phyloP scores from a whole-genome alignment of 495 filamentous ascomycete species.

The Penicillium cosmopolitanum region DNA sequence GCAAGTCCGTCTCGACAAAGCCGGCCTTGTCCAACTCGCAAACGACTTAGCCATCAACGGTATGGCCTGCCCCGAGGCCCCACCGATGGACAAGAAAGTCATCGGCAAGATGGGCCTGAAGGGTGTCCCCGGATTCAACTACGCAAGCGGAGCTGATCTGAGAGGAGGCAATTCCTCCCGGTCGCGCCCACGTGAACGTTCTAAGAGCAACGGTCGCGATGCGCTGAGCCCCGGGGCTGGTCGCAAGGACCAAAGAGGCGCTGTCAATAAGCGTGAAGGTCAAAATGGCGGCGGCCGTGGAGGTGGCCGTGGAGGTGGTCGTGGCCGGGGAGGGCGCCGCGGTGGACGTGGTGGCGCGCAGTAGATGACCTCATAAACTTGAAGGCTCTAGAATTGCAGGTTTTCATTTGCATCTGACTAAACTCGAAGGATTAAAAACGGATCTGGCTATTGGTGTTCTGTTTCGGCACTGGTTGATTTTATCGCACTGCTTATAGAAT shows the following conservation, averaged over 20 bases:
- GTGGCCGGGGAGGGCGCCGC: constrained; percentile 17
- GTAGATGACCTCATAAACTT: background rate
- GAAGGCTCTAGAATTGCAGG: background rate
- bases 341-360: constrained; percentile 1
- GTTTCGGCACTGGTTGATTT: background rate
- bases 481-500: background rate
- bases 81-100: constrained; percentile 49
- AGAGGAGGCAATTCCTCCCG: constrained; percentile 11
- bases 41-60: constrained; percentile 48
- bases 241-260: constrained; percentile 19
- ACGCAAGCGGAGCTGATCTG: constrained; percentile 29
- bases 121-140: constrained; percentile 51
- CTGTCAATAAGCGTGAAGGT: constrained; percentile 16
- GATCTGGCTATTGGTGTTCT: background rate
- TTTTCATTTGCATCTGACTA: background rate
- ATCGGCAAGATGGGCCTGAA: constrained; percentile 55
- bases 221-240: constrained; percentile 38
- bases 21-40: constrained; percentile 48
- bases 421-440: background rate
- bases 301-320: constrained; percentile 20
- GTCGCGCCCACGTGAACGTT: constrained; percentile 7
- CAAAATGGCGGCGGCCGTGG: constrained; percentile 25
- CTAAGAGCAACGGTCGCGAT: constrained; percentile 31
- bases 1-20: constrained; percentile 42
- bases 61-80: constrained; percentile 51